Evolutionary conservation across 1,284 basidiomycete species (phyloP), one percentile per base, ranked within the genome.

Genomic region (Cystobasidium slooffiae): DNA sequence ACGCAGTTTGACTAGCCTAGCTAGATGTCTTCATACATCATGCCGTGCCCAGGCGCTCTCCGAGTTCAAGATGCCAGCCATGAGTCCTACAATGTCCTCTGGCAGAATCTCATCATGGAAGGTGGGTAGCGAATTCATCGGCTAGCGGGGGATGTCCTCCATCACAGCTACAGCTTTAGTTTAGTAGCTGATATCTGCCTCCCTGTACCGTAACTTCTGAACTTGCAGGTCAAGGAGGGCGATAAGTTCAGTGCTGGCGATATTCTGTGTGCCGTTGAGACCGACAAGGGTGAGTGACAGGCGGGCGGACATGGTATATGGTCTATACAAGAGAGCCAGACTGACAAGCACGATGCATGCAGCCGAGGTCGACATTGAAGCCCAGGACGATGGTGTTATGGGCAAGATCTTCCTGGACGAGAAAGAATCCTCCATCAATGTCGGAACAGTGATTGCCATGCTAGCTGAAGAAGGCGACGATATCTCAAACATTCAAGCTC

Each of bases 401-500:
- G 83, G 81, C 75, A 83, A 83, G 77, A 83, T 84, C 65, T 51
- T 81, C 24, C 77, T 67, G 39, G 62, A 73, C 52, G 64, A 67
- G 46, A 70, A 75, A 49, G 68, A 64, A 65, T 72, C 68, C 9
- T 58, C 80, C 49, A 80, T 84, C 16, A 75, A 78, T 0, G 83
- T 84, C 31, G 82, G 82, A 24, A 76, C 79, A 55, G 76, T 80
- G 7, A 84, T 84, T 58, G 83, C 83, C 0, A 74, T 84, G 59
- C 77, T 84, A 39, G 83, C 83, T n/a, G 83, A 84, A 66, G 82
- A 84, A 74, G 82, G 81, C 12, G 83, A 84, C 73, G 83, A 84
- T 69, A 76, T 84, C 47, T 79, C 81, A 7, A 78, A 79, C 63
- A 73, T 82, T 64, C 61, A 51, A 72, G 61, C 69, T 24, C 31